A percentile compares a stretch with the other conserved stretches of the same genome.
Evolutionary conservation across 164 flowering plant genomes (phyloP).

Genomic region (Malania oleifera): DNA sequence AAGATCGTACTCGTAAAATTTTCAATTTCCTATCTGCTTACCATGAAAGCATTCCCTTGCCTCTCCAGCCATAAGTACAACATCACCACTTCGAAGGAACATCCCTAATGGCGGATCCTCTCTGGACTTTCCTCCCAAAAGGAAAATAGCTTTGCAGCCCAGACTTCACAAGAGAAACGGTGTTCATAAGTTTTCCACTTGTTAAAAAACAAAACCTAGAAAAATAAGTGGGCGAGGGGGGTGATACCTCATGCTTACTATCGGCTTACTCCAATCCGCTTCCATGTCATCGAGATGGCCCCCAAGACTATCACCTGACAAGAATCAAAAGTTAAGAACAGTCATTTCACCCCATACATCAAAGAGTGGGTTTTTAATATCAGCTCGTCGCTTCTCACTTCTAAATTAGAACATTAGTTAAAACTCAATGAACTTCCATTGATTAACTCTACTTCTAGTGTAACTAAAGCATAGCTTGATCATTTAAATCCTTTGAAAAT

Average conservation of each 20-base stretch:
- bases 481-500: no score
- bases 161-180: slow-evolving; percentile 35
- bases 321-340: background rate
- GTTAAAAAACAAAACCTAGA: background rate
- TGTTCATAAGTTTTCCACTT: background rate
- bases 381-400: no score
- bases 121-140: slow-evolving; percentile 85
- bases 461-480: no score
- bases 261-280: slow-evolving; percentile 96
- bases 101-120: slow-evolving; percentile 74
- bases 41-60: slow-evolving; percentile 99
- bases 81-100: slow-evolving; percentile 95
- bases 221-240: background rate
- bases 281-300: slow-evolving; percentile 99
- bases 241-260: slow-evolving; percentile 92
- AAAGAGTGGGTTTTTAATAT: no score
- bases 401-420: background rate
- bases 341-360: background rate
- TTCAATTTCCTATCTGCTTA: slow-evolving; percentile 19
- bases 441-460: no score
- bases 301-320: slow-evolving; percentile 89
- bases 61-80: slow-evolving; percentile 92
- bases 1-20: background rate
- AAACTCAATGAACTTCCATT: background rate
- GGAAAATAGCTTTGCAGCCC: slow-evolving; percentile 97